A percentile compares a stretch with the other conserved stretches of the same genome.
phyloP scores from a whole-genome alignment of 805 yeast genomes.

The Debaryomyces castellii region DNA sequence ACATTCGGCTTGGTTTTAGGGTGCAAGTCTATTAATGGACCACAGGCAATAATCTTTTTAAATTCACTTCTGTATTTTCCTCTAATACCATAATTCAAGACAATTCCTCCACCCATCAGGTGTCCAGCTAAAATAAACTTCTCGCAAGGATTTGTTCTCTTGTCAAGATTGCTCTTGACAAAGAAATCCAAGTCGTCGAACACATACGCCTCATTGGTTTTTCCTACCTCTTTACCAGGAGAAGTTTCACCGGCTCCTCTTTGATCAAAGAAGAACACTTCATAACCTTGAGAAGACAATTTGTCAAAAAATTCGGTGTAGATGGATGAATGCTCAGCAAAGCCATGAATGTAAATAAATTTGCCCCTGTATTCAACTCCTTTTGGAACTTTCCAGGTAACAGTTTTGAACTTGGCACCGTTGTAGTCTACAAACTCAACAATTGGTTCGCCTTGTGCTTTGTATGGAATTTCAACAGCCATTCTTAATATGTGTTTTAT shows the following conservation, averaged over 20 bases:
- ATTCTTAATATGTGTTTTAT: neutral
- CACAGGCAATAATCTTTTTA: slow-evolving; percentile 49
- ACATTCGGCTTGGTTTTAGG: slow-evolving; percentile 58
- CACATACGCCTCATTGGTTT: slow-evolving; percentile 54
- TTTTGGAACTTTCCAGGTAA: slow-evolving; percentile 40
- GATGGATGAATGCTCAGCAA: slow-evolving; percentile 54
- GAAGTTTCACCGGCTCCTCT: slow-evolving; percentile 74
- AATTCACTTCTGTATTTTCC: slow-evolving; percentile 52
- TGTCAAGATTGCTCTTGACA: slow-evolving; percentile 43
- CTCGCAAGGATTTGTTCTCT: slow-evolving; percentile 24
- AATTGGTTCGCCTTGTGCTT: slow-evolving; percentile 28
- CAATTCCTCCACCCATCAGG: slow-evolving; percentile 82
- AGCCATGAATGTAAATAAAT: slow-evolving; percentile 68
- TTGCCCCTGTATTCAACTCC: slow-evolving; percentile 46
- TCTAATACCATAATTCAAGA: slow-evolving; percentile 56
- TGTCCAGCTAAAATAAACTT: slow-evolving; percentile 62
- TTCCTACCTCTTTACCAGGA: slow-evolving; percentile 52
- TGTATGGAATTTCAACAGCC: slow-evolving; percentile 31
- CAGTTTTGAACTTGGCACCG: slow-evolving; percentile 41
- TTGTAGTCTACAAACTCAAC: slow-evolving; percentile 30
- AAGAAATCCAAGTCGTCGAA: slow-evolving; percentile 62
- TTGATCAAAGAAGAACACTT: slow-evolving; percentile 68
- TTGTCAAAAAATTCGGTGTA: slow-evolving; percentile 56
- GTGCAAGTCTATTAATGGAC: slow-evolving; percentile 60
- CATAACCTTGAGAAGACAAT: slow-evolving; percentile 54